A percentile compares a stretch with the other conserved stretches of the same genome.
These are phyloP conservation scores for Mucor sp. DNA, from an alignment of 371 early-diverging fungal genomes.

Conservation along the genomic window DNA sequence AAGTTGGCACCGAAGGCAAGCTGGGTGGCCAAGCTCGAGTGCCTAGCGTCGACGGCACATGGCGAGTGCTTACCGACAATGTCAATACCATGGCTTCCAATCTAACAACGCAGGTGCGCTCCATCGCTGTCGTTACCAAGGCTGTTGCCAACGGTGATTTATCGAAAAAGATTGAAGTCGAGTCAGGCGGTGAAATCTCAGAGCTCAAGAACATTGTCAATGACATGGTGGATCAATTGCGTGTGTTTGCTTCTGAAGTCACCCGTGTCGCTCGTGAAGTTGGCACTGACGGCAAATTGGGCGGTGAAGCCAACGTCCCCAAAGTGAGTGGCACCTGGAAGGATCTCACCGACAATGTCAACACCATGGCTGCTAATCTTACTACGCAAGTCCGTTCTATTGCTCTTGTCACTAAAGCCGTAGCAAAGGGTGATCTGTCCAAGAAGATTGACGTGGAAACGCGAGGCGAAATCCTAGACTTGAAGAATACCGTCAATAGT, in stretches of 20 bases:
- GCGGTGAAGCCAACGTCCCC: conserved; percentile 45
- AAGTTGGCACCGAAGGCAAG: conserved; percentile 54
- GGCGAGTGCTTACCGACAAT: conserved; percentile 58
- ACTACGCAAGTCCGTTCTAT: conserved; percentile 68
- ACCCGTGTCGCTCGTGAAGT: conserved; percentile 53
- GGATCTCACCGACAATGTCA: conserved; percentile 68
- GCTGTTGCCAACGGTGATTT: conserved; percentile 55
- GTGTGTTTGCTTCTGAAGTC: conserved; percentile 53
- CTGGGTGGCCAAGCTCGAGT: conserved; percentile 55
- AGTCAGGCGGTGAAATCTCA: conserved; percentile 28
- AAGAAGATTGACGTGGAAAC: conserved; percentile 37
- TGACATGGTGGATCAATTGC: conserved; percentile 42
- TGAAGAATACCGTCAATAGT: conserved; percentile 41
- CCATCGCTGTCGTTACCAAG: conserved; percentile 55
- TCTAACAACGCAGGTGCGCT: conserved; percentile 60
- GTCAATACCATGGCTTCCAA: conserved; percentile 61
- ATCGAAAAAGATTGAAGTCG: conserved; percentile 35
- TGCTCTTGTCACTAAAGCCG: conserved; percentile 57
- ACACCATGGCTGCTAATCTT: conserved; percentile 62
- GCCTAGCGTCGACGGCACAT: conserved; percentile 52
- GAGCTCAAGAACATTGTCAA: conserved; percentile 37
- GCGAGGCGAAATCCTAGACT: conserved; percentile 36
- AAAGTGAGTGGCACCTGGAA: conserved; percentile 67
- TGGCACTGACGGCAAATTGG: conserved; percentile 57
- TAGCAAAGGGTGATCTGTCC: conserved; percentile 52